Evolutionary conservation across 2,329 filamentous ascomycete species (phyloP).

Genomic region (Cladophialophora exuberans): DNA sequence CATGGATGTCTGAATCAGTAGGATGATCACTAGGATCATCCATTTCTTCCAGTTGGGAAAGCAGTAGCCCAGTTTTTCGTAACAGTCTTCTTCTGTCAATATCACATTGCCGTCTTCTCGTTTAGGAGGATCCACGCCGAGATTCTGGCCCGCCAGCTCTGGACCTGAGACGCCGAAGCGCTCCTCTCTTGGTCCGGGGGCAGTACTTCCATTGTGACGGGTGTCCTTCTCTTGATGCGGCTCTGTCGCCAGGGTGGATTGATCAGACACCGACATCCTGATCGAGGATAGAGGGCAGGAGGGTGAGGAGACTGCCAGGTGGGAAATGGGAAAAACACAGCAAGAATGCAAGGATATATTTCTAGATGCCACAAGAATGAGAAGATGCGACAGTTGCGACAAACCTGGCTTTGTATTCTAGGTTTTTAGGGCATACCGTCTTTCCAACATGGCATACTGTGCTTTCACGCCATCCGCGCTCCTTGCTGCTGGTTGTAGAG

Average conservation of each 20-base stretch:
- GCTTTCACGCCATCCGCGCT: too few relatives aligned
- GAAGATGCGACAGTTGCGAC: too few relatives aligned
- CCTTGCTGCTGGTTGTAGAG: background rate
- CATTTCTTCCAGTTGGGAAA: slow-evolving; percentile 49
- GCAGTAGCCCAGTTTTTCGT: slow-evolving; percentile 65
- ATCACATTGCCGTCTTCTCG: slow-evolving; percentile 39
- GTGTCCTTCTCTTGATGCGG: slow-evolving; percentile 3
- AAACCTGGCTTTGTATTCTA: too few relatives aligned
- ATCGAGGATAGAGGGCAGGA: background rate
- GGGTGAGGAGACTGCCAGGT: background rate
- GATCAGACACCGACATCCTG: slow-evolving; percentile 18
- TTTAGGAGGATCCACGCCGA: slow-evolving; percentile 30
- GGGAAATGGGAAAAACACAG: background rate
- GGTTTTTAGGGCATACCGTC: too few relatives aligned
- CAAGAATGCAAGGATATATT: background rate
- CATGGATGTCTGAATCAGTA: slow-evolving; percentile 73
- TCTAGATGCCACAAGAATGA: too few relatives aligned
- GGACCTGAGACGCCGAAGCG: slow-evolving; percentile 19
- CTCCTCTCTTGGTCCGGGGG: slow-evolving; percentile 7
- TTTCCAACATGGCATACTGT: too few relatives aligned
- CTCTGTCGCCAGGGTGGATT: slow-evolving; percentile 14
- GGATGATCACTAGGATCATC: slow-evolving; percentile 56
- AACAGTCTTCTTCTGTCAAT: slow-evolving; percentile 61
- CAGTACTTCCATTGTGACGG: background rate
- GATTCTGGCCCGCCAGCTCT: slow-evolving; percentile 24